Evolutionary conservation across 2,329 filamentous ascomycete genomes (phyloP), one percentile per base, ranked within the genome.

Genomic region (Pseudophaeomoniella oleicola): DNA sequence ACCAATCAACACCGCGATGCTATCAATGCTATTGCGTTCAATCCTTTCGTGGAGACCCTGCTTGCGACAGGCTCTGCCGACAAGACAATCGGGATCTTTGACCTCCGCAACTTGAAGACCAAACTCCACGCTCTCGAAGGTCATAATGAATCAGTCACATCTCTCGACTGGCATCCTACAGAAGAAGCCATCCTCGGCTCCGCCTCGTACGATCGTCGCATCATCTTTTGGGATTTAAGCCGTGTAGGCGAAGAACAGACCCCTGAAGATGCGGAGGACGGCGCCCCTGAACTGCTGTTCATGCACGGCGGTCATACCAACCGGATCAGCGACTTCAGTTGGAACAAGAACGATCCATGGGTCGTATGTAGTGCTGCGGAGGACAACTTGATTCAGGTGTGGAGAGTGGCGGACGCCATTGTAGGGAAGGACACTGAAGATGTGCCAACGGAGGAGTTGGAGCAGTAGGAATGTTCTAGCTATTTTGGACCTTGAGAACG

Each of bases 241-340:
- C 76, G 81, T 38, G 81, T 92, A 32, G 90, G 92, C 34, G 85
- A 93, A 52, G 90, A 98, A 62, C 90, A 96, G 59, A 79, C 83
- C 9, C 85, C 86, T 2, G 92, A 98, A 46, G 90, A 98, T 57
- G 80, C 81, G 35, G 88, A 96, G 48, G 90, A 98, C 54, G 90
- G 90, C 0, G 83, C 87, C 2, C 88, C 90, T 36, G 90, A 98
- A 60, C 68, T 98, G 81, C 66, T 98, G 2, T 98, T 98, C 62
- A 96, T 98, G 87, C 90, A 98, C 52, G 90, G 90, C 42, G 90
- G 90, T 19, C 92, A 98, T 64, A 98, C 90, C 9, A 94, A 94
- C 61, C 81, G 92, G 46, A 75, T 98, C 42, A 86, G 84, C 22
- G 92, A 98, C 59, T 98, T 98, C 53, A 88, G 81, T 61, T 98